These are phyloP conservation scores for Calocybe gangraenosa DNA, from an alignment of 768 basidiomycete genomes.

Conservation along the genomic window DNA sequence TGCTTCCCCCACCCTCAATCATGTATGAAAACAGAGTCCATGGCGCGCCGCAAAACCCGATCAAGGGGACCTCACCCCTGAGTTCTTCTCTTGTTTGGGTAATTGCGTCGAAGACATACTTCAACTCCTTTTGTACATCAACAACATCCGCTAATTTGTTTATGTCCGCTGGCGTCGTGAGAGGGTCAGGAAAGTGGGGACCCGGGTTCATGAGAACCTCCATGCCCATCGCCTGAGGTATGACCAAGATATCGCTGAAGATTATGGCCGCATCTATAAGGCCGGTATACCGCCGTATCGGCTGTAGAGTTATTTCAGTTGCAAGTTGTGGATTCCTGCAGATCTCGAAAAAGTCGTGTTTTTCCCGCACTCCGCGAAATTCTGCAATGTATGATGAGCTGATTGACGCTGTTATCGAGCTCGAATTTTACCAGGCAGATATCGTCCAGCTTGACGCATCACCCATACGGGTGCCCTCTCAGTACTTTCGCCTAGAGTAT, in stretches of 20 bases:
- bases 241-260: constrained; percentile 96
- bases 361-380: constrained; percentile 81
- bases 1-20: constrained; percentile 94
- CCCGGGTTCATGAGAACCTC: constrained; percentile 91
- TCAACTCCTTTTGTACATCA: constrained; percentile 78
- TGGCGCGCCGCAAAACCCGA: constrained; percentile 96
- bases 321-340: constrained; percentile 92
- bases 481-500: constrained; percentile 64
- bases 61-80: constrained; percentile 87
- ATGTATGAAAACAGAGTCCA: constrained; percentile 99
- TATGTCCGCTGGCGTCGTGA: constrained; percentile 73
- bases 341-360: constrained; percentile 92
- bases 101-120: constrained; percentile 92
- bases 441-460: constrained; percentile 95
- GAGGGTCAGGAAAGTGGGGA: constrained; percentile 84
- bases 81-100: constrained; percentile 77
- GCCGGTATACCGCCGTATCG: constrained; percentile 82
- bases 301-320: constrained; percentile 87
- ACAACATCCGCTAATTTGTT: constrained; percentile 55
- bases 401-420: background rate
- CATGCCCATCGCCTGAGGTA: constrained; percentile 98
- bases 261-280: constrained; percentile 95
- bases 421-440: constrained; percentile 80
- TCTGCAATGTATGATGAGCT: constrained; percentile 42
- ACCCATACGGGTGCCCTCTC: constrained; percentile 97